A percentile compares a stretch with the other conserved stretches of the same genome.
phyloP scores from a whole-genome alignment of 768 basidiomycete genomes.

The Termitomyces sp. region DNA sequence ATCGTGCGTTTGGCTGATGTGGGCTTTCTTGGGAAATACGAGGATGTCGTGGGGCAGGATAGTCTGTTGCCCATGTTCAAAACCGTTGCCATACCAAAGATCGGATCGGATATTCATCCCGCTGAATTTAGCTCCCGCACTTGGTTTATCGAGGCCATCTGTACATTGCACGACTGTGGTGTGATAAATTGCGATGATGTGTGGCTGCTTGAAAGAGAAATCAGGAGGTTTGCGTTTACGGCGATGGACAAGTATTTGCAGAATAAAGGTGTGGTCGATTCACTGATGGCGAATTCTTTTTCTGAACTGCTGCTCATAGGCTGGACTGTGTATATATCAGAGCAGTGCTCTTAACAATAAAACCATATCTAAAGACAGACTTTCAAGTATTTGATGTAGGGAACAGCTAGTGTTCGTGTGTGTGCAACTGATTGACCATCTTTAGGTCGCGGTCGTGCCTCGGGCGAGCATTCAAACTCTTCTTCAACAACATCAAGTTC shows the following conservation, averaged over 20 bases:
- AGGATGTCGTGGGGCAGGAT: conserved; percentile 36
- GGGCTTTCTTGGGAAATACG: conserved; percentile 34
- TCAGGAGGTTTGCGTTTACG: conserved; percentile 38
- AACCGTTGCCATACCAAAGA: conserved; percentile 32
- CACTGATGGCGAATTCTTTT: background rate
- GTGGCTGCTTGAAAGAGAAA: conserved; percentile 42
- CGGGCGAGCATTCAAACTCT: background rate
- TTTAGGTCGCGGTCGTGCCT: background rate
- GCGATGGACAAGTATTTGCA: conserved; percentile 46
- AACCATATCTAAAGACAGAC: background rate
- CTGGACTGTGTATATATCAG: conserved; percentile 27
- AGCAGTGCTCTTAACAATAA: conserved; percentile 21
- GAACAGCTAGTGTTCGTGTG: background rate
- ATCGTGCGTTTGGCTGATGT: conserved; percentile 39
- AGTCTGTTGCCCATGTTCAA: conserved; percentile 38
- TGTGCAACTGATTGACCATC: background rate
- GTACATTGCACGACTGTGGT: conserved; percentile 41
- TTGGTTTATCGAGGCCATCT: conserved; percentile 45
- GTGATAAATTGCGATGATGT: conserved; percentile 44
- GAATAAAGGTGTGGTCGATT: conserved; percentile 28
- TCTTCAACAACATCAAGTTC: background rate
- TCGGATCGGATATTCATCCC: conserved; percentile 19
- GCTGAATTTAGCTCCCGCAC: conserved; percentile 38
- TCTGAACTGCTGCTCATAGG: conserved; percentile 12
- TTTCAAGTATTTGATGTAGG: background rate